Conservation (phyloP, 2,329 filamentous ascomycete species). For the Coniella lustricola region DNA sequence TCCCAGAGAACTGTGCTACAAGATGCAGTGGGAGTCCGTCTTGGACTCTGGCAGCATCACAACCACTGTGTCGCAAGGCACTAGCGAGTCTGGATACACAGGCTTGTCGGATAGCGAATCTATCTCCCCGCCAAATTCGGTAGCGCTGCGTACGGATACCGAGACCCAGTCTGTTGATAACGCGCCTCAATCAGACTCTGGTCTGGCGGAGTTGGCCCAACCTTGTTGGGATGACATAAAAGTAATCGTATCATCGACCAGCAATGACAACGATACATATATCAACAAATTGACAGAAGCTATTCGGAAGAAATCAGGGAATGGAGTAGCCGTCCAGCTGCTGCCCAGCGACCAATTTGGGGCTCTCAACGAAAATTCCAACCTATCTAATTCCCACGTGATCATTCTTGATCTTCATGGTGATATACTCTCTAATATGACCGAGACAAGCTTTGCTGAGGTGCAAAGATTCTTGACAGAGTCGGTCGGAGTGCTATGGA, state of each 20-base stretch:
- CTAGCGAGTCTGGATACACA: slow-evolving; percentile 2
- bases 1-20: slow-evolving; percentile 22
- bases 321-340: slow-evolving; percentile 8
- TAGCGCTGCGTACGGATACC: background rate
- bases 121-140: background rate
- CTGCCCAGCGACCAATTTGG: slow-evolving; percentile 9
- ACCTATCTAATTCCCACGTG: slow-evolving; percentile 17
- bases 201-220: background rate
- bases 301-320: background rate
- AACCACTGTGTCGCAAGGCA: background rate
- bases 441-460: slow-evolving; percentile 12
- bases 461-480: slow-evolving; percentile 20
- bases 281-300: background rate
- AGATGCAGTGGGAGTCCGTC: slow-evolving; percentile 20
- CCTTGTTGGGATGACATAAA: background rate
- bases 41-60: background rate
- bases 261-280: background rate
- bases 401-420: slow-evolving; percentile 20
- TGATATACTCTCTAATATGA: slow-evolving; percentile 18
- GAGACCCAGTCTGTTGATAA: background rate
- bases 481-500: slow-evolving; percentile 28
- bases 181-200: background rate
- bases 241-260: background rate
- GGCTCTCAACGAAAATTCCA: slow-evolving; percentile 1
- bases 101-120: slow-evolving; percentile 1